These are phyloP conservation scores for Xylaria curta DNA, from an alignment of 495 filamentous ascomycete genomes.

Conservation along the genomic window DNA sequence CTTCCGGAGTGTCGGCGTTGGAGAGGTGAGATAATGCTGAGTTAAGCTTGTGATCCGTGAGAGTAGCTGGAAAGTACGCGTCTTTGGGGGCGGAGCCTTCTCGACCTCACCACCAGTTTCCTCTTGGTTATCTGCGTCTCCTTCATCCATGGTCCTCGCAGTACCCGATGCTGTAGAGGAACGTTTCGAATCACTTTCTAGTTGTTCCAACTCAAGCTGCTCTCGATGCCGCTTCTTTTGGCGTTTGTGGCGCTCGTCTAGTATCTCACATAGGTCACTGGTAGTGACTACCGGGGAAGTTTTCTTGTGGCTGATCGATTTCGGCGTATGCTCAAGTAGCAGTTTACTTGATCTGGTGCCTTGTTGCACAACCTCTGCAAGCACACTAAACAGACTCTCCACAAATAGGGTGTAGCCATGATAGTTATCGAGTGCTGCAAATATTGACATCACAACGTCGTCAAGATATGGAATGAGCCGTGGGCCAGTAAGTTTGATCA, in stretches of 20 bases:
- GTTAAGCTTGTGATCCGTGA: slow-evolving; percentile 71
- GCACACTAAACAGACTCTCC: slow-evolving; percentile 80
- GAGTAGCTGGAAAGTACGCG: slow-evolving; percentile 67
- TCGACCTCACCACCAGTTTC: slow-evolving; percentile 43
- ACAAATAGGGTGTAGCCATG: slow-evolving; percentile 92
- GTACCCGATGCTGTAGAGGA: slow-evolving; percentile 47
- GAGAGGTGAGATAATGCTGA: slow-evolving; percentile 85
- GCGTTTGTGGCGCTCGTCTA: slow-evolving; percentile 46
- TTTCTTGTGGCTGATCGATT: slow-evolving; percentile 47
- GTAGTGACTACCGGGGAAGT: slow-evolving; percentile 34
- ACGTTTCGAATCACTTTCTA: slow-evolving; percentile 35
- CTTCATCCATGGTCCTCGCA: slow-evolving; percentile 25
- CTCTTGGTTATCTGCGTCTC: slow-evolving; percentile 30
- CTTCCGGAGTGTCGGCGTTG: slow-evolving; percentile 76
- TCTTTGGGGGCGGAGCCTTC: slow-evolving; percentile 54
- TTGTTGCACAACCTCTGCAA: slow-evolving; percentile 82
- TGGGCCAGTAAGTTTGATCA: slow-evolving; percentile 86
- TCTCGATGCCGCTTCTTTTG: slow-evolving; percentile 43
- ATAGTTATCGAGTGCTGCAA: slow-evolving; percentile 87
- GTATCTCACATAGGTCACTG: slow-evolving; percentile 39
- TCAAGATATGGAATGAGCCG: slow-evolving; percentile 86
- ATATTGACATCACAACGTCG: slow-evolving; percentile 86
- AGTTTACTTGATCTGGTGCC: slow-evolving; percentile 70
- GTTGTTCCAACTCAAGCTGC: slow-evolving; percentile 42
- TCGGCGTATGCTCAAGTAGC: slow-evolving; percentile 43